phyloP scores from a whole-genome alignment of 2,329 filamentous ascomycete genomes.

The Monosporascus sp. region DNA sequence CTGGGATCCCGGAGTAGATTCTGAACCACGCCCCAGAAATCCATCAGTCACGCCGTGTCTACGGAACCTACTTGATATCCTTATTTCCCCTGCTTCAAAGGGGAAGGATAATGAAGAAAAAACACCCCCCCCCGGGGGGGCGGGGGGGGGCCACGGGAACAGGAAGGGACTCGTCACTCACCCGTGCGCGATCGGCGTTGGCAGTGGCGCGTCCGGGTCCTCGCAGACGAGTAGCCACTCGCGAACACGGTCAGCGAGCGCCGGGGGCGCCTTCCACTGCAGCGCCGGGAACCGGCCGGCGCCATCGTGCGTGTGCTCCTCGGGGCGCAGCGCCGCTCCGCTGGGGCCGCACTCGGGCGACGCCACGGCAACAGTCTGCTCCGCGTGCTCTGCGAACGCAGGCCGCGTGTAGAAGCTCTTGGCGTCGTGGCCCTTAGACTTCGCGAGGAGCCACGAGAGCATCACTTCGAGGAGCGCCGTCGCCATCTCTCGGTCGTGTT shows the following conservation, averaged over 20 bases:
- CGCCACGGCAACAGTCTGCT: constrained; percentile 32
- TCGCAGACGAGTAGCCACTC: constrained; percentile 43
- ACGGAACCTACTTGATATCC: too few relatives aligned
- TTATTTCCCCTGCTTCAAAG: too few relatives aligned
- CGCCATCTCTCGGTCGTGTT: constrained; percentile 2
- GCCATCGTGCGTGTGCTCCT: constrained; percentile 35
- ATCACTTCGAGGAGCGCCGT: constrained; percentile 26
- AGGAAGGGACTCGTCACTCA: constrained; percentile 13
- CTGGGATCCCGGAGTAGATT: constrained; percentile 35
- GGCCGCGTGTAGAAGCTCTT: constrained; percentile 32
- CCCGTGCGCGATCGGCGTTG: constrained; percentile 41
- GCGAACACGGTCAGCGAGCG: constrained; percentile 23
- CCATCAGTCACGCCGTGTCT: not conserved
- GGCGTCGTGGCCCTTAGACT: constrained; percentile 30
- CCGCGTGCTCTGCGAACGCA: constrained; percentile 27
- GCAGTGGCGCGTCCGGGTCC: constrained; percentile 41
- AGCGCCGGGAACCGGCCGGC: constrained; percentile 34
- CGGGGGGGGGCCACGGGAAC: not conserved
- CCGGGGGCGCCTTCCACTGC: constrained; percentile 30
- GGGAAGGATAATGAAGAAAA: too few relatives aligned
- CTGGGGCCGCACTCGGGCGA: constrained; percentile 36
- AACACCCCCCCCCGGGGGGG: too few relatives aligned
- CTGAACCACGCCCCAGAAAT: constrained; percentile 8
- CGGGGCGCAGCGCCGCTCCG: constrained; percentile 27
- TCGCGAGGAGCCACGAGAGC: constrained; percentile 34